These are phyloP conservation scores for Coniochaeta prunicola DNA, from an alignment of 2,329 filamentous ascomycete genomes.

Conservation along the genomic window DNA sequence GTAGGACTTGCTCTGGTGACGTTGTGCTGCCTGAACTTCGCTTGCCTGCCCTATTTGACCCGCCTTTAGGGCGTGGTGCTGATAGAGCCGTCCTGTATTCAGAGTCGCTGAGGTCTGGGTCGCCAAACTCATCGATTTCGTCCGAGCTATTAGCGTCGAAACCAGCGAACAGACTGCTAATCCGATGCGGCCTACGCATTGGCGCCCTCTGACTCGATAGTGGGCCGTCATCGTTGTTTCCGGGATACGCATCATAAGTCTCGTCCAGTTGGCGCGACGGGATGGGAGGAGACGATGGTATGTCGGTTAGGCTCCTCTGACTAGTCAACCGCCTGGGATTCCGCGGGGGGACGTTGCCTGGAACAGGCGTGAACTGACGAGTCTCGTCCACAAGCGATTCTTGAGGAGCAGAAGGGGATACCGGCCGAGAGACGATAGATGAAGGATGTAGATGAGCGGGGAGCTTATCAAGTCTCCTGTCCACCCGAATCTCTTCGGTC, in stretches of 20 bases:
- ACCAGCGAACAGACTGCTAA: slow-evolving; percentile 80
- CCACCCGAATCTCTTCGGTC: slow-evolving; percentile 85
- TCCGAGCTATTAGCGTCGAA: slow-evolving; percentile 69
- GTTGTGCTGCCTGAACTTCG: slow-evolving; percentile 31
- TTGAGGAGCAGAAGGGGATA: slow-evolving; percentile 37
- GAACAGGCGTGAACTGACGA: slow-evolving; percentile 41
- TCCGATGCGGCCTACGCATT: slow-evolving; percentile 62
- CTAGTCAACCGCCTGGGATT: slow-evolving; percentile 50
- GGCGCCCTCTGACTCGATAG: slow-evolving; percentile 53
- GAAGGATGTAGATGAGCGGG: slow-evolving; percentile 76
- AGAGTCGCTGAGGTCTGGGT: slow-evolving; percentile 55
- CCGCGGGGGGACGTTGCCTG: slow-evolving; percentile 47
- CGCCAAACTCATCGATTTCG: slow-evolving; percentile 55
- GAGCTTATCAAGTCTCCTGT: slow-evolving; percentile 67
- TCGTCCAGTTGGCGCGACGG: slow-evolving; percentile 23
- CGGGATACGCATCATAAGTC: slow-evolving; percentile 62
- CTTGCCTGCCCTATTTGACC: slow-evolving; percentile 29
- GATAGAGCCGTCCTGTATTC: slow-evolving; percentile 62
- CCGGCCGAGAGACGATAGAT: slow-evolving; percentile 56
- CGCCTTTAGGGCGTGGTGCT: slow-evolving; percentile 47
- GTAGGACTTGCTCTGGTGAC: slow-evolving; percentile 34
- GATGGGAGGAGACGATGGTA: slow-evolving; percentile 41
- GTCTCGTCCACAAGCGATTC: slow-evolving; percentile 25
- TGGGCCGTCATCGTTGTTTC: slow-evolving; percentile 75
- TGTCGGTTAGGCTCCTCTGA: slow-evolving; percentile 37